A percentile compares a stretch with the other conserved stretches of the same genome.
Conservation (phyloP, 371 early-diverging fungal species). For the Mortierella sp. region DNA sequence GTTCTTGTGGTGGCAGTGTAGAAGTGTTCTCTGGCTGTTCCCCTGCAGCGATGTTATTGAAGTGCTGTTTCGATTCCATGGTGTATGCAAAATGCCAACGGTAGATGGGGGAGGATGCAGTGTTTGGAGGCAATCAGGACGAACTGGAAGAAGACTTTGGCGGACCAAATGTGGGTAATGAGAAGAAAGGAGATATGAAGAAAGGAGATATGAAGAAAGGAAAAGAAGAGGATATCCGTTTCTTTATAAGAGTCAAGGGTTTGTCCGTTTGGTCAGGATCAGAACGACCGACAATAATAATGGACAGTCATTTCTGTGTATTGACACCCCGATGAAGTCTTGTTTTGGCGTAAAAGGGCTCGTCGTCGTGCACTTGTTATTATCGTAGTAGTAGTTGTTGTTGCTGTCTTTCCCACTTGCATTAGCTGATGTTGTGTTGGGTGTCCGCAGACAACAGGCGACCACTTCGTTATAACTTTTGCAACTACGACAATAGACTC, state of each 20-base stretch:
- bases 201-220: background rate
- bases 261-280: conserved; percentile 1
- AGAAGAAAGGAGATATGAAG: background rate
- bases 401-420: background rate
- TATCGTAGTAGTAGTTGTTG: background rate
- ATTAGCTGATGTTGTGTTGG: background rate
- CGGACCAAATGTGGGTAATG: background rate
- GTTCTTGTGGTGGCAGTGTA: background rate
- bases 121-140: background rate
- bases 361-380: background rate
- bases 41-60: background rate
- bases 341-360: too few relatives aligned
- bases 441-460: conserved; percentile 7
- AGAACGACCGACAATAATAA: background rate
- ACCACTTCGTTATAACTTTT: background rate
- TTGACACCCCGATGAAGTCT: background rate
- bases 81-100: background rate
- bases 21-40: background rate
- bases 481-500: background rate
- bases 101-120: background rate
- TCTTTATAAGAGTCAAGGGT: background rate
- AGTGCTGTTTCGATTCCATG: background rate
- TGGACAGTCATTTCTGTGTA: too few relatives aligned
- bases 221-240: background rate
- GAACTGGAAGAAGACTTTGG: background rate